Evolutionary conservation across 305 asterid genomes (phyloP).

Genomic region (Fraxinus albicans): DNA sequence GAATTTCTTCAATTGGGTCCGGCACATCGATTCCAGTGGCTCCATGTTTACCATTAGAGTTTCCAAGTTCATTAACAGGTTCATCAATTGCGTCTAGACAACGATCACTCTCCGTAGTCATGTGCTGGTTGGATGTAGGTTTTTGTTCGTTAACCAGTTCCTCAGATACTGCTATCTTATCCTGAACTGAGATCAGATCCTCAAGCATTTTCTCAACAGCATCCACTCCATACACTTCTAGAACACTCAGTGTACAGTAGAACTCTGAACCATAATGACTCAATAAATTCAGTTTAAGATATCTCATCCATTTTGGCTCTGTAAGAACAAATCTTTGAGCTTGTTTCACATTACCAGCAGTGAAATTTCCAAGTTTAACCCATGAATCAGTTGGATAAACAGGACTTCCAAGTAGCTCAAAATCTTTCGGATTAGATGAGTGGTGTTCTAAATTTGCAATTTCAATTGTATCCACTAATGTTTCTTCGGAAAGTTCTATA

Average conservation of each 20-base stretch:
- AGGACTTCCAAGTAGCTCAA: conserved; percentile 78
- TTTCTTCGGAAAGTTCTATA: conserved; percentile 93
- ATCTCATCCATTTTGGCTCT: conserved; percentile 93
- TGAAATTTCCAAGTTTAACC: conserved; percentile 75
- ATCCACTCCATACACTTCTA: conserved; percentile 94
- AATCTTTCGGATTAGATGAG: conserved; percentile 81
- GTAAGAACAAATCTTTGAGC: conserved; percentile 67
- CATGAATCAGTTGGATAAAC: conserved; percentile 90
- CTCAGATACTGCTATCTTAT: conserved; percentile 44
- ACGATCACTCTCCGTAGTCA: conserved; percentile 36
- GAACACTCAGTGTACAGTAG: conserved; percentile 80
- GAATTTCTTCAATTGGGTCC: conserved; percentile 72
- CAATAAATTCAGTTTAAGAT: conserved; percentile 62
- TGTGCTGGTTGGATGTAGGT: conserved; percentile 36
- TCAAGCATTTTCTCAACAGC: conserved; percentile 97
- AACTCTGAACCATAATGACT: conserved; percentile 91
- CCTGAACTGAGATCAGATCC: conserved; percentile 69
- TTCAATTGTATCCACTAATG: conserved; percentile 67
- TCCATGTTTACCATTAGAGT: conserved; percentile 43
- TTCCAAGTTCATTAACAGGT: conserved; percentile 31
- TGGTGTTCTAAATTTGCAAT: conserved; percentile 91
- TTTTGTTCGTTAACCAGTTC: conserved; percentile 42
- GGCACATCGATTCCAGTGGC: conserved; percentile 42
- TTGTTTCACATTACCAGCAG: conserved; percentile 78
- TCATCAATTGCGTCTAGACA: conserved; percentile 50